Evolutionary conservation across 2,329 filamentous ascomycete species (phyloP), one percentile per base, ranked within the genome.

Genomic region (Paraphaeosphaeria minitans): DNA sequence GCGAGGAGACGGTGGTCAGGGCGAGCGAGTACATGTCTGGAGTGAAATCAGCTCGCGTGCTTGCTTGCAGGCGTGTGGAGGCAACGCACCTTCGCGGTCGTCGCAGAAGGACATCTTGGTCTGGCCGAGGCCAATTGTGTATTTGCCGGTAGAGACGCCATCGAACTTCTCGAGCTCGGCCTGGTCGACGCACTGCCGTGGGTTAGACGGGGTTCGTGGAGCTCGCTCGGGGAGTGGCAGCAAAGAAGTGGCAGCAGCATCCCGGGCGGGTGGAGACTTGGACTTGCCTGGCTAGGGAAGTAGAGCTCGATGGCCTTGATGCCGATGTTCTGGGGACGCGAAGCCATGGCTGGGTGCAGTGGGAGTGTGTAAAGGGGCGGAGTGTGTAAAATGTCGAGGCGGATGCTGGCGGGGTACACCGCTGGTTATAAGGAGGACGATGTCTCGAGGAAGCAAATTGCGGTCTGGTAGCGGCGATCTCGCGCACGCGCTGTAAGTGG

Each of bases 61-160:
- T 27, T 21, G 37, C 14, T n/a, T 46, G 12, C 42, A 22, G 27
- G 33, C 14, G 12, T n/a, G 51, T 39, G 37, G n/a, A 21, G 37
- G 59, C 3, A n/a, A 66, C 67, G 66, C 64, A 81, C 80, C 80
- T 77, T 83, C 81, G 60, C 81, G 77, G 72, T 83, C 81, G 73
- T 83, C 81, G 73, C 81, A 83, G 75, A 83, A 83, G 76, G 80
- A 81, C 81, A 83, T 83, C 72, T 80, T 82, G 64, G 81, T 83
- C 77, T 83, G 81, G 68, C 81, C 81, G 60, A 83, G 80, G 60
- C 81, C 81, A 75, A 83, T 83, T 53, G 81, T 83, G 77, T 83
- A 83, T 68, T 83, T 83, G 68, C 81, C 81, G 60, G 74, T 67
- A 58, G 75, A 76, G 60, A 83, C 81, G 74, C 81, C 81, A 80